Evolutionary conservation across 208 protist genomes (phyloP), one percentile per base, ranked within the genome.

Genomic region (Trypanosoma mega): DNA sequence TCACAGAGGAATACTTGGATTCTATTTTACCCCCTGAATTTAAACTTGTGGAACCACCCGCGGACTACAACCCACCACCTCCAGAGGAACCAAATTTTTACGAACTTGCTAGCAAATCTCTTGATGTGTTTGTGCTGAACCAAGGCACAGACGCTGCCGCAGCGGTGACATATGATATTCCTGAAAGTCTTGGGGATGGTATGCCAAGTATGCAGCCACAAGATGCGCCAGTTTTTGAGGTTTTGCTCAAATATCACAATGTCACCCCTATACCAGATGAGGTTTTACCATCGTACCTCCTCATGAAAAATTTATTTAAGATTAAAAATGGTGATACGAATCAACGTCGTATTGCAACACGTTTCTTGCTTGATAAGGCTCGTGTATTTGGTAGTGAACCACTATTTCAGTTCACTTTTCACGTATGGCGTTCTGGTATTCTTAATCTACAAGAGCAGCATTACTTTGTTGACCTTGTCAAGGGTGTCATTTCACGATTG

Each of bases 311-410:
- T 44, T 81, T 99, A 14, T 94, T 99, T 33, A 98, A 98, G 67
- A 92, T 99, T 44, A 99, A 99, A 76, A 99, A 99, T 82, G 99
- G 99, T 50, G 98, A 98, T 36, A 96, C 96, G 29, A 91, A 80
- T 56, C 94, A 98, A 86, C 79, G 98, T 12, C 99, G 99, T 71
- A 68, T 81, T 47, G 97, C 96, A 20, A 90, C 98, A 46, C 85
- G 98, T 26, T 97, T 97, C 63, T 74, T 99, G 9, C 98, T 99
- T 3, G 97, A 99, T 49, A 98, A 99, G 83, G 96, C 98, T 9
- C 65, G 87, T 44, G 82, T 99, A 26, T 98, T 99, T 70, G 98
- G 98, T 21, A 96, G 98, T 14, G 84, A 87, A 26, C 80, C 97
- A 23, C 88, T 99, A 12, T 99, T 99, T 74, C 94, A 99, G 71